Base-by-base conservation (phyloP, 208 protist species). In the Trypanosoma scelopori region DNA sequence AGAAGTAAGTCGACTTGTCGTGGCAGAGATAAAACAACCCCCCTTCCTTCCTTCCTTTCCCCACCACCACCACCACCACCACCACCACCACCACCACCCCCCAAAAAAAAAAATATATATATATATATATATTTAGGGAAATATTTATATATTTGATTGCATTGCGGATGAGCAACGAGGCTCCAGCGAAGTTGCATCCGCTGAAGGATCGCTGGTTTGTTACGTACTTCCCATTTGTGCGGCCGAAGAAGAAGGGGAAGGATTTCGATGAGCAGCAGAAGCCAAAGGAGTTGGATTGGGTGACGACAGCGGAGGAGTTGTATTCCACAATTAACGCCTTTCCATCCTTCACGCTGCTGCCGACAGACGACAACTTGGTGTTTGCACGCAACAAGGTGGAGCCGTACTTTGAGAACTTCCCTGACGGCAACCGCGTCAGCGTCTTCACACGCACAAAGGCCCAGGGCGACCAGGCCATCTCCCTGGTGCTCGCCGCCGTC, bases 171-270 rank as follows among this genome's bases (percentile, higher is more conserved):
- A 67, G 57, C 39, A 49, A 12, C 43, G 7, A 23, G 0, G 9
- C 51, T 23, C 11, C 58, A 25, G 20, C 13, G 12, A 69, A 77
- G 71, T 71, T 82, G 46, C 86, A 93, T 56, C 72, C 59, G 20
- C 74, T 95, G 23, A 92, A 90, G 78, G 81, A 90, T 53, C 80
- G 84, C 30, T 95, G 89, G 87, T 86, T 82, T 59, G 77, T 93
- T 11, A 90, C 81, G 48, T 95, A 92, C 71, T 87, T 87, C 37
- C 80, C 77, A 12, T 66, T 77, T 41, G 58, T 74, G 1, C 35
- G 62, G 23, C 41, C 18, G 22, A 68, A 69, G 22, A 56, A 56
- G 35, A 84, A 86, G 45, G 73, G 65, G n/a, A 71, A 82, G 30
- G 58, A 74, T 30, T 72, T 79, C 59, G 78, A 78, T 53, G 81